Conservation (phyloP, 2,329 filamentous ascomycete species). For the Epichloe festucae region DNA sequence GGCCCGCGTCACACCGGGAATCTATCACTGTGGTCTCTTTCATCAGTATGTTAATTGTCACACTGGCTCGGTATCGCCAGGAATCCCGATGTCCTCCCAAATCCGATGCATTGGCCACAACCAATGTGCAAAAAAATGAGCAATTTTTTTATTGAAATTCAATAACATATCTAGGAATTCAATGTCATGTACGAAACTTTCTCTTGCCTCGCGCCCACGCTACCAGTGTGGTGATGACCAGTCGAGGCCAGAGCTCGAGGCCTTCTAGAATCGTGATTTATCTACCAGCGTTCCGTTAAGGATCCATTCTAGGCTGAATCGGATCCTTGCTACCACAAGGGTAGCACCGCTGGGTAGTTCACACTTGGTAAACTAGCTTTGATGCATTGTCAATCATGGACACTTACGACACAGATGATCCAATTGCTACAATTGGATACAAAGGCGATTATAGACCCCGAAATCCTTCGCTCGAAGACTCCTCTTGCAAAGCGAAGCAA, state of each 20-base stretch:
- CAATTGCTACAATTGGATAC: not conserved
- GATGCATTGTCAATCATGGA: not conserved
- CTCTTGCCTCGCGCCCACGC: slow-evolving; percentile 27
- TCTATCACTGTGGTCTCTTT: too few relatives aligned
- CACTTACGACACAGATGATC: not conserved
- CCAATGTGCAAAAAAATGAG: too few relatives aligned
- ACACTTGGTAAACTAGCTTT: not conserved
- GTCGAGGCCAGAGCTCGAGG: slow-evolving; percentile 16
- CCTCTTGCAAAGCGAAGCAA: not conserved
- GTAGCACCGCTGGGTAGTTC: slow-evolving; percentile 55
- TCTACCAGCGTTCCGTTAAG: slow-evolving; percentile 82
- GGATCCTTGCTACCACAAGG: slow-evolving; percentile 59
- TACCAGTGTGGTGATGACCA: slow-evolving; percentile 14
- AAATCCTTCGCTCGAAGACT: not conserved
- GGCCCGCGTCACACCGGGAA: not conserved
- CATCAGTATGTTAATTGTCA: too few relatives aligned
- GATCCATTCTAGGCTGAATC: slow-evolving; percentile 53
- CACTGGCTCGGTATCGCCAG: too few relatives aligned
- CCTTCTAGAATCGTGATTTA: slow-evolving; percentile 28
- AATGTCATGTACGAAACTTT: slow-evolving; percentile 26
- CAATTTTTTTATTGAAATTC: not conserved
- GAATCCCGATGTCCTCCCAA: too few relatives aligned
- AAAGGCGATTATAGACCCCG: not conserved
- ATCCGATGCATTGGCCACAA: too few relatives aligned
- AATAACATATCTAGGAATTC: not conserved